Conservation (phyloP, 306 rosid species). For the Castanospermum australe region DNA sequence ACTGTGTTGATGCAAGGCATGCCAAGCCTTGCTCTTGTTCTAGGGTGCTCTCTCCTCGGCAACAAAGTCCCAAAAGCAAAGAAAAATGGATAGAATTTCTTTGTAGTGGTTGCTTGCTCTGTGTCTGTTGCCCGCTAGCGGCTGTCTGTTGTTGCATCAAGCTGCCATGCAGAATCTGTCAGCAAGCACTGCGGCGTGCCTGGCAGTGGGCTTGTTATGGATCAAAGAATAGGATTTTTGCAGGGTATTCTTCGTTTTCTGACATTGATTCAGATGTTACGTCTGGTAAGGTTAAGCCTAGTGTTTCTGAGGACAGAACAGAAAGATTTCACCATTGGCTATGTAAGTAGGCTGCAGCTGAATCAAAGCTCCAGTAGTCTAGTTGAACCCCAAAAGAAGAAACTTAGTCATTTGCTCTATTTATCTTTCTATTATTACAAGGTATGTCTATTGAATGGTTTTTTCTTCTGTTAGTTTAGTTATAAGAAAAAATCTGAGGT, state of each 20-base stretch:
- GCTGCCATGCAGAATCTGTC: constrained; percentile 52
- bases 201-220: constrained; percentile 40
- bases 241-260: constrained; percentile 65
- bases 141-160: constrained; percentile 51
- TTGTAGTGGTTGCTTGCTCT: constrained; percentile 55
- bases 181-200: constrained; percentile 31
- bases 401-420: background rate
- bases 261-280: constrained; percentile 50
- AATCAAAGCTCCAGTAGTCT: background rate
- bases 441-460: background rate
- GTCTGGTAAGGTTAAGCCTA: constrained; percentile 22
- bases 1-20: constrained; percentile 1
- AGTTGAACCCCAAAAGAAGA: background rate
- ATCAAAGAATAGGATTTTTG: constrained; percentile 32
- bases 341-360: background rate
- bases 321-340: background rate
- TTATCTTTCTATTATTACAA: background rate
- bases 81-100: constrained; percentile 37
- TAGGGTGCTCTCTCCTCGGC: constrained; percentile 3
- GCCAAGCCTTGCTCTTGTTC: constrained; percentile 5
- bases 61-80: constrained; percentile 25
- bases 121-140: constrained; percentile 54
- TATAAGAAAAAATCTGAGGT: background rate
- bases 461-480: background rate
- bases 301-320: constrained; percentile 10